Base-by-base conservation (phyloP, 345 rosid species). In the Citrus australasica region DNA sequence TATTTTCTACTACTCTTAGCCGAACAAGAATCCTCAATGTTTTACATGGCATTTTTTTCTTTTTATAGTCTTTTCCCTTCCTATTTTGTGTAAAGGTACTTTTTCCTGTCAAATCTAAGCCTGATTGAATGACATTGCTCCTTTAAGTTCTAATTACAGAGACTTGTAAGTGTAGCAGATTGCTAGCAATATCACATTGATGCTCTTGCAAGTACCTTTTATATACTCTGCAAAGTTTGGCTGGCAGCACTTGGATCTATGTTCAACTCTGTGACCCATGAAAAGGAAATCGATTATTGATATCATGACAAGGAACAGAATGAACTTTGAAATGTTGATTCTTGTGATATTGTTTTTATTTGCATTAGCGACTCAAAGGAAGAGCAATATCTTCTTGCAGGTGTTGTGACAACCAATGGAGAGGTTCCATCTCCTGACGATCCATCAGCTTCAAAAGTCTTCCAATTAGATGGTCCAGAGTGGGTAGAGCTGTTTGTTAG, bases 401-500 rank as follows among this genome's bases (percentile, higher is more conserved):
- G 82, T 27, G 25, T 61, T 71, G 83, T 62, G 42, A 59, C 83
- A 72, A 74, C 79, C 70, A 80, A 65, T 72, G 82, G 85, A 48
- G 88, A 83, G 42, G 74, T 77, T 32, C 75, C 73, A 38, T 37
- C 82, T 13, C 59, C 81, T n/a, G 86, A 81, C 76, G 87, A 85
- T 83, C 71, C 78, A 51, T 75, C 84, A 27, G 80, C 83, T 19
- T 65, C 82, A 58, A 70, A 85, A 30, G 82, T 74, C 53, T 71
- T 86, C 53, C 85, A 85, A 78, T 61, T 81, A 79, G 92, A 88
- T 79, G 96, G 94, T 55, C 81, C 78, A 4, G 98, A 92, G 60
- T 93, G 98, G 98, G 96, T 92, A 38, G 94, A 93, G 82, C 88
- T 91, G 51, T 93, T 91, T 82, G 93, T 92, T 19, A 86, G 88